phyloP scores from a whole-genome alignment of 202 grass and related monocot genomes.

The Musa balbisiana region DNA sequence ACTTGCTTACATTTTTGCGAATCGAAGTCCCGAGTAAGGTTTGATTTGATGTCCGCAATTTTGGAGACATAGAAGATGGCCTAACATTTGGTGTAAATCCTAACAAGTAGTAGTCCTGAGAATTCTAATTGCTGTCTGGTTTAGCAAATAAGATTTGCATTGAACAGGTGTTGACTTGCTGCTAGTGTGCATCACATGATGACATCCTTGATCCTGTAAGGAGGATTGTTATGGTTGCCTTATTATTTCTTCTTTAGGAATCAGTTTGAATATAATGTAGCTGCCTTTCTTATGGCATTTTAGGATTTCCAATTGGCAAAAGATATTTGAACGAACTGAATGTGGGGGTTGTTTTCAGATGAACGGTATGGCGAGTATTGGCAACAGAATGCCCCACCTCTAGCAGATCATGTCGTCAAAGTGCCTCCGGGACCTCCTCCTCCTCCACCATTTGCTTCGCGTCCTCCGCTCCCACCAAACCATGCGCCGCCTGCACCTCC shows the following conservation, averaged over 20 bases:
- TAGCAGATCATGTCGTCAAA: conserved; percentile 7
- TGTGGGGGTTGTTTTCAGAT: not conserved
- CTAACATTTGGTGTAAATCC: not conserved
- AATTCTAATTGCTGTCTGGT: not conserved
- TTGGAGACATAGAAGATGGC: too few relatives aligned
- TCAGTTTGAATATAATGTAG: not conserved
- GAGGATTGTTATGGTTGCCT: not conserved
- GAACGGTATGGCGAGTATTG: conserved; percentile 5
- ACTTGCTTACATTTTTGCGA: too few relatives aligned
- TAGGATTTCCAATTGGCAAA: not conserved
- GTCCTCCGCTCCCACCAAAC: not conserved
- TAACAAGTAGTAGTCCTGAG: not conserved
- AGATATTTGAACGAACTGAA: not conserved
- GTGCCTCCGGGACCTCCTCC: not conserved
- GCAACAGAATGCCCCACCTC: conserved; percentile 6
- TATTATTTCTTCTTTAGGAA: not conserved
- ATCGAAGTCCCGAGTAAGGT: too few relatives aligned
- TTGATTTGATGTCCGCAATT: too few relatives aligned
- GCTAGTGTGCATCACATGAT: too few relatives aligned
- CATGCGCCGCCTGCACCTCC: not conserved
- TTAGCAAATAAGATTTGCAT: not conserved
- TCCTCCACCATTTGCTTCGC: conserved; percentile 2
- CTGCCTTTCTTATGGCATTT: not conserved
- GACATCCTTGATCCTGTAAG: not conserved
- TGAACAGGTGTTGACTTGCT: not conserved